These are phyloP conservation scores for Alternaria solani DNA, from an alignment of 2,329 filamentous ascomycete genomes.

Conservation along the genomic window DNA sequence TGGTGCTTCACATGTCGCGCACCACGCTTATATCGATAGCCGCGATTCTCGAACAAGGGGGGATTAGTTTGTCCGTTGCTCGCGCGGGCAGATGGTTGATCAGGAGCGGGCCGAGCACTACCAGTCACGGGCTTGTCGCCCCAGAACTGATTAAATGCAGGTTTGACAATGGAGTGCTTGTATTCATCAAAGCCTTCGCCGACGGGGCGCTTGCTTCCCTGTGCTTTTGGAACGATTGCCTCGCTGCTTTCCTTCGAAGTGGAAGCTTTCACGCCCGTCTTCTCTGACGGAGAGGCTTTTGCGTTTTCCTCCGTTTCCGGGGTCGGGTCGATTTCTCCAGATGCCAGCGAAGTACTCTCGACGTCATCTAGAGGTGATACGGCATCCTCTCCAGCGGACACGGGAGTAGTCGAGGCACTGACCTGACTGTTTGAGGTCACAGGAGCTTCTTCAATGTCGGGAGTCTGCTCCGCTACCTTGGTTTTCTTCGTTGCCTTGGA, in stretches of 20 bases:
- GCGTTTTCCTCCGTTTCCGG: background rate
- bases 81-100: slow-evolving; percentile 28
- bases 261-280: background rate
- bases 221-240: background rate
- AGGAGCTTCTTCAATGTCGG: background rate
- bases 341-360: background rate
- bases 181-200: slow-evolving; percentile 13
- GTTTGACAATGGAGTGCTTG: background rate
- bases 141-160: slow-evolving; percentile 22
- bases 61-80: slow-evolving; percentile 31
- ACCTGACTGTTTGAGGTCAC: background rate
- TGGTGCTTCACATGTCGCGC: slow-evolving; percentile 21
- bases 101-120: slow-evolving; percentile 19
- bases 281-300: background rate
- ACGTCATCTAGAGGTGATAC: background rate
- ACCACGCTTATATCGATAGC: slow-evolving; percentile 30
- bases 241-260: background rate
- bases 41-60: slow-evolving; percentile 41
- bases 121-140: slow-evolving; percentile 29
- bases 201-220: slow-evolving; percentile 17
- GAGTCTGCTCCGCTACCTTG: background rate
- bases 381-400: background rate
- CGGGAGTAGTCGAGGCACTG: background rate
- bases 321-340: background rate
- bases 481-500: slow-evolving; percentile 16